phyloP scores from a whole-genome alignment of 257 asterid genomes.

The Asclepias syriaca region DNA sequence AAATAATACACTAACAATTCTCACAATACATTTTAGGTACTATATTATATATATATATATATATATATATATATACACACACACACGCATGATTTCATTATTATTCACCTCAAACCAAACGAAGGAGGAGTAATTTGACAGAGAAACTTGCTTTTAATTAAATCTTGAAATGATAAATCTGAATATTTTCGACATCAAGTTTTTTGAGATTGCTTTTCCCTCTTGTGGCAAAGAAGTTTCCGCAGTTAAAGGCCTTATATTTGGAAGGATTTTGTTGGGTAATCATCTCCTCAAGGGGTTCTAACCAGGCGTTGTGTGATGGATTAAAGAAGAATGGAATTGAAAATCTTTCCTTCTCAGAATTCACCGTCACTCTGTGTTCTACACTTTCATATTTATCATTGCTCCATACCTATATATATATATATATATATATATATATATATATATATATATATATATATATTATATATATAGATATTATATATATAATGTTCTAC shows the following conservation, averaged over 20 bases:
- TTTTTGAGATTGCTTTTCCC: conserved; percentile 51
- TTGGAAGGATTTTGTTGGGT: conserved; percentile 37
- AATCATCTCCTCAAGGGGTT: conserved; percentile 46
- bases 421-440: too few relatives aligned
- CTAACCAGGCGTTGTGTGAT: conserved; percentile 46
- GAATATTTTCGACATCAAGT: conserved; percentile 52
- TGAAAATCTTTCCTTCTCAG: conserved; percentile 53
- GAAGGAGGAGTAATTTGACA: too few relatives aligned
- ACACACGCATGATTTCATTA: too few relatives aligned
- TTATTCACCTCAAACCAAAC: too few relatives aligned
- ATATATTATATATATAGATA: too few relatives aligned
- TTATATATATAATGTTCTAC: too few relatives aligned
- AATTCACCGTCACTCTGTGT: conserved; percentile 58
- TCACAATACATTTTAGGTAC: too few relatives aligned
- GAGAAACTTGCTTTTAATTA: background rate
- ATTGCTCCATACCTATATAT: conserved; percentile 63
- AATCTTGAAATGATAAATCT: conserved; percentile 52
- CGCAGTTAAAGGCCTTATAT: conserved; percentile 61
- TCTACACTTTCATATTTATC: conserved; percentile 70
- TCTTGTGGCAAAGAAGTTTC: conserved; percentile 45
- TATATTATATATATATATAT: too few relatives aligned
- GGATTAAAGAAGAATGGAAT: conserved; percentile 68
- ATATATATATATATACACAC: too few relatives aligned
- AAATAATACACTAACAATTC: too few relatives aligned
- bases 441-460: too few relatives aligned